Evolutionary conservation across 2,329 filamentous ascomycete genomes (phyloP).

Genomic region (Penicillium sp.): DNA sequence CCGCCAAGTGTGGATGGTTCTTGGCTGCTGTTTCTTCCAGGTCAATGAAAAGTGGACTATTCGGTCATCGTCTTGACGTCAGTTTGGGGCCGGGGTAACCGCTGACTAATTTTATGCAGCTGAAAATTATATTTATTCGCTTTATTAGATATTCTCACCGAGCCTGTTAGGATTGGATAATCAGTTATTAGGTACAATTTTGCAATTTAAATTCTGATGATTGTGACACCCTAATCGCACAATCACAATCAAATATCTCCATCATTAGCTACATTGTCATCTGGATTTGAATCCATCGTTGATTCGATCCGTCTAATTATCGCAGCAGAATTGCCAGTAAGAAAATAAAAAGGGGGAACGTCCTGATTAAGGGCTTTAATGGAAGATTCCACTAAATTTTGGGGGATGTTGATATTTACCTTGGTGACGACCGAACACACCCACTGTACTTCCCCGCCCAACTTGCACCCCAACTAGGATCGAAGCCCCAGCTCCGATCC

Average conservation of each 20-base stretch:
- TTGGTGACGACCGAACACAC: slow-evolving; percentile 1
- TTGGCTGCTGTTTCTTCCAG: slow-evolving; percentile 1
- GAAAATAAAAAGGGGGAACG: background rate
- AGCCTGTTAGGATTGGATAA: too few relatives aligned
- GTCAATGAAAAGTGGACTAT: too few relatives aligned
- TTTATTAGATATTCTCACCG: too few relatives aligned
- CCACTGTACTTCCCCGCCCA: background rate
- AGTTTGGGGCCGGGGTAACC: too few relatives aligned
- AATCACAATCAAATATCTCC: background rate
- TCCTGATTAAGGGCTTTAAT: background rate
- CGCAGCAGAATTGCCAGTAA: background rate
- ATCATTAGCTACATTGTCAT: background rate
- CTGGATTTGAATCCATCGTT: background rate
- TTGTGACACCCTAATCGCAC: too few relatives aligned
- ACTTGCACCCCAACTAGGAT: background rate
- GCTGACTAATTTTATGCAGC: too few relatives aligned
- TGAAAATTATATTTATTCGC: too few relatives aligned
- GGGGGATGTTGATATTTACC: too few relatives aligned
- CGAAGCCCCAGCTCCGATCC: background rate
- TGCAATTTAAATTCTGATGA: too few relatives aligned
- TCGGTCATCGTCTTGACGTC: too few relatives aligned
- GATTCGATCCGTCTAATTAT: background rate
- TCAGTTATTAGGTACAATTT: too few relatives aligned
- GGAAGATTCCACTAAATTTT: background rate
- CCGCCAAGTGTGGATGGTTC: background rate